phyloP scores from a whole-genome alignment of 495 filamentous ascomycete genomes.

The Amniculicola lignicola region DNA sequence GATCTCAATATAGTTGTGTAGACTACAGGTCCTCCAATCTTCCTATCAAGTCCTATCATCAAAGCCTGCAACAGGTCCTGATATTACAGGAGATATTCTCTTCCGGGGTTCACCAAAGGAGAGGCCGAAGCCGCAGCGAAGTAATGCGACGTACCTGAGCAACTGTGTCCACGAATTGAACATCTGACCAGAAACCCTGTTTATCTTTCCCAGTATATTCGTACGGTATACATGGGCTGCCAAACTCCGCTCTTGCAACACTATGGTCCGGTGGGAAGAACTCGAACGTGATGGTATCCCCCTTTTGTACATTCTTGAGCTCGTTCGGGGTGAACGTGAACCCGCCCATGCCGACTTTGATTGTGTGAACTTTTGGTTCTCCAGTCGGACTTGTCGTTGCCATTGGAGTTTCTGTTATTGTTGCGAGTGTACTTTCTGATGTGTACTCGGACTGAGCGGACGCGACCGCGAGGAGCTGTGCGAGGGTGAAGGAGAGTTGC shows the following conservation, averaged over 20 bases:
- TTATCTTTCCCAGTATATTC: slow-evolving; percentile 46
- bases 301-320: slow-evolving; percentile 27
- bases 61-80: too few species aligned
- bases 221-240: slow-evolving; percentile 57
- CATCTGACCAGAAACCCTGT: slow-evolving; percentile 50
- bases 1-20: too few species aligned
- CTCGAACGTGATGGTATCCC: slow-evolving; percentile 48
- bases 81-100: too few species aligned
- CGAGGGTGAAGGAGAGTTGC: background rate
- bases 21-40: too few species aligned
- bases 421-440: background rate
- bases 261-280: slow-evolving; percentile 61
- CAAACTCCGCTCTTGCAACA: slow-evolving; percentile 55
- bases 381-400: background rate
- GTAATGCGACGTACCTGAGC: slow-evolving; percentile 24
- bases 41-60: too few species aligned
- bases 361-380: slow-evolving; percentile 22
- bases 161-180: slow-evolving; percentile 41
- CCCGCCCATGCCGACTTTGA: slow-evolving; percentile 31
- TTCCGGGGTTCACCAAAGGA: too few species aligned
- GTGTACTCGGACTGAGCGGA: background rate
- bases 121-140: too few species aligned
- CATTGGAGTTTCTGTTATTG: background rate
- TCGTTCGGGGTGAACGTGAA: slow-evolving; percentile 30
- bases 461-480: background rate